These are phyloP conservation scores for Pharnaceum exiguum DNA, from an alignment of 148 eudicot genomes.

Conservation along the genomic window DNA sequence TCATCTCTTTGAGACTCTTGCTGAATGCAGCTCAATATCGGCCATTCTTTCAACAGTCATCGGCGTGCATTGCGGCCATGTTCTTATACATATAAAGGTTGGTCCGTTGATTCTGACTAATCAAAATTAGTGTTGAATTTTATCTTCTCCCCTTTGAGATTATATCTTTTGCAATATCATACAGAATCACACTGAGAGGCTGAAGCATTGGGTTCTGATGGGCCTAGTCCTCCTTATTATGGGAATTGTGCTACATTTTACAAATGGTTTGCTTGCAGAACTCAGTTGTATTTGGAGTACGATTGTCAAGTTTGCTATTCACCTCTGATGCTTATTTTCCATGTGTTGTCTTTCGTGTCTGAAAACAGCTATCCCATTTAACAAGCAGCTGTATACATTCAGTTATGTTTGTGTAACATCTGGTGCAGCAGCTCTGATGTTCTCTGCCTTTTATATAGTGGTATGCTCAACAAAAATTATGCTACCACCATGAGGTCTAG, in stretches of 20 bases:
- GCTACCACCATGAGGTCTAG: background rate
- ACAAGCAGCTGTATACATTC: slow-evolving; percentile 83
- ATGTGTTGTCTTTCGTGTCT: background rate
- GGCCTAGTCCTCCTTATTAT: slow-evolving; percentile 52
- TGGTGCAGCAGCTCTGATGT: slow-evolving; percentile 64
- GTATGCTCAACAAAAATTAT: slow-evolving; percentile 25
- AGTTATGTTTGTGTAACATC: slow-evolving; percentile 87
- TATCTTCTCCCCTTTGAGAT: background rate
- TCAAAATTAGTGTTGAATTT: slow-evolving; percentile 1
- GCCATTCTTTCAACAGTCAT: slow-evolving; percentile 72
- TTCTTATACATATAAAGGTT: slow-evolving; percentile 77
- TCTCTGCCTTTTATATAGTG: slow-evolving; percentile 61
- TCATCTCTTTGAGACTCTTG: no score
- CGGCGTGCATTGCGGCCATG: slow-evolving; percentile 88
- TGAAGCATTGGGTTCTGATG: slow-evolving; percentile 65
- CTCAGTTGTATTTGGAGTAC: background rate
- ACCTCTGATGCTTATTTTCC: background rate
- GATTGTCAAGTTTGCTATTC: background rate
- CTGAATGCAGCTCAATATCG: slow-evolving; percentile 69
- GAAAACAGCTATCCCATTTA: slow-evolving; percentile 77
- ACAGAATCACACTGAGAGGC: slow-evolving; percentile 67
- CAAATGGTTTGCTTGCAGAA: slow-evolving; percentile 42
- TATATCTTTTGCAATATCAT: background rate
- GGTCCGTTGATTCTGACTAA: background rate
- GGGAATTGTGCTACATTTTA: slow-evolving; percentile 68